Base-by-base conservation (phyloP, 345 rosid species). In the Eucalyptus curtisii region DNA sequence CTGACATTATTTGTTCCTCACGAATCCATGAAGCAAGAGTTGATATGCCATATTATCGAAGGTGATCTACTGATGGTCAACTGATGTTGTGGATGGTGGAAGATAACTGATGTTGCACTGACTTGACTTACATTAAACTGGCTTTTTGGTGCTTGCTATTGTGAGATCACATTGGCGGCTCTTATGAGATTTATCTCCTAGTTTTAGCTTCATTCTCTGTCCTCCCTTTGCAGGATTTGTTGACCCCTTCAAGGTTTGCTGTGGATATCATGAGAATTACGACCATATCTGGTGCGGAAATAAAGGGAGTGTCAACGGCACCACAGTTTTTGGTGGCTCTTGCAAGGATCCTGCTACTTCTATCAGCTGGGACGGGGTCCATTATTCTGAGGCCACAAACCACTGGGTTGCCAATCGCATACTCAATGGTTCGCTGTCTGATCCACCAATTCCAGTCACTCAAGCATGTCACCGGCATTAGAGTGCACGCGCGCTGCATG, bases 351-450 rank as follows among this genome's bases (percentile, higher is more conserved):
- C 97, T 12, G 91, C 93, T 25, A 49, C 84, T 27, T 92, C 88
- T 64, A 89, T 92, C 57, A 93, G 93, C 88, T 94, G 94, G 94
- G 97, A 95, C 17, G 96, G 97, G 15, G 95, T 93, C 27, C 95
- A 95, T 84, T 91, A 92, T 88, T 81, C 94, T 7, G 90, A 95
- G 91, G 92, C 94, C 86, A 98, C 98, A 53, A 96, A 92, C 92
- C 93, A 88, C 61, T 93, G 98, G 94, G 94, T 96, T 71, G 94
- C 98, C 85, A 90, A 91, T 84, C 97, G 91, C 80, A 94, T 95
- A 25, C 94, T 93, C 61, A 89, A 90, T 11, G 98, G 99, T 64
- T 90, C 94, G 15, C 88, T 94, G 85, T 91, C 94, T 7, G 96
- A 97, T 57, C 99, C 98, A 11, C 95, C 92, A 20, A 87, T 92